Percentiles rank a stretch among this genome's conserved stretches.
Evolutionary conservation across 345 rosid species (phyloP).

Genomic region (Cochlearia excelsa): DNA sequence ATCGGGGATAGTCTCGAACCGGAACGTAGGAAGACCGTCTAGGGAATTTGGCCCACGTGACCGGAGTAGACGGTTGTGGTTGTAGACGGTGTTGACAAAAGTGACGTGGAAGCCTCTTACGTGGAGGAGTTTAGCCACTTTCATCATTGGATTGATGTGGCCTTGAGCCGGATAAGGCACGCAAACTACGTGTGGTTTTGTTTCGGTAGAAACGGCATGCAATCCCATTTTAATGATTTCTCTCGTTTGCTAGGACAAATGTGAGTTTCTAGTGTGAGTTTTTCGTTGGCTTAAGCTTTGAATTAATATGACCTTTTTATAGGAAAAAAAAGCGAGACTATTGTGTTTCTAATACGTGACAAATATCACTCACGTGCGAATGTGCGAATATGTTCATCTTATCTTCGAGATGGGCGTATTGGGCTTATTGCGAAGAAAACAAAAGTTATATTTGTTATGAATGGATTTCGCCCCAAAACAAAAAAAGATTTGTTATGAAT

Average conservation of each 20-base stretch:
- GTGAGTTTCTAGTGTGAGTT: not conserved
- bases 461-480: too few species aligned
- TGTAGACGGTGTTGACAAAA: conserved; percentile 30
- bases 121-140: conserved; percentile 34
- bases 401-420: too few species aligned
- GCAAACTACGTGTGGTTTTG: conserved; percentile 32
- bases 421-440: too few species aligned
- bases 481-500: too few species aligned
- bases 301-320: too few species aligned
- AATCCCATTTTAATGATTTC: conserved; percentile 23
- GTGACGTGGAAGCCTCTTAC: conserved; percentile 29
- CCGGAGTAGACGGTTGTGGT: conserved; percentile 29
- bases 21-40: conserved; percentile 16
- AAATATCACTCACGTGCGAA: too few species aligned
- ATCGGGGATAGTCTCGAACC: conserved; percentile 28
- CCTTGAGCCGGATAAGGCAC: conserved; percentile 34
- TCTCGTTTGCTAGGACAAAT: not conserved
- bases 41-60: conserved; percentile 21
- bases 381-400: too few species aligned
- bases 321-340: too few species aligned
- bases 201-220: conserved; percentile 1
- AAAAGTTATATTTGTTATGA: too few species aligned
- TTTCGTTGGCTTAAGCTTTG: conserved; percentile 9
- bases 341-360: too few species aligned
- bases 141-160: conserved; percentile 33